Conservation (phyloP, 371 early-diverging fungal species). For the Lichtheimia ornata region DNA sequence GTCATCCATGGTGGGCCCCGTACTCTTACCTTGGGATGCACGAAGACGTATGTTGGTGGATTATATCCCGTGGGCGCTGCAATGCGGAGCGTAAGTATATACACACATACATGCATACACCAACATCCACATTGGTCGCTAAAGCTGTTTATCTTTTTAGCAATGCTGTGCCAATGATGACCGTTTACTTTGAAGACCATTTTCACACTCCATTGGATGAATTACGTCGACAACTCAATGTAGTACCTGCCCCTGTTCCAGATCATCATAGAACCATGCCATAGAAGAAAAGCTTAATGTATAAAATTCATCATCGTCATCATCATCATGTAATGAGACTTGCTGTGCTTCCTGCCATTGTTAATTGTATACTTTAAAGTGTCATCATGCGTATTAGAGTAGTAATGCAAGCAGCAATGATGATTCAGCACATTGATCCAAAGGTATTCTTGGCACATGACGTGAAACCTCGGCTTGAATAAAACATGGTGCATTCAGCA, state of each 20-base stretch:
- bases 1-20: conserved; percentile 80
- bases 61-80: conserved; percentile 95
- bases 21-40: conserved; percentile 63
- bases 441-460: too few relatives aligned
- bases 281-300: not conserved
- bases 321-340: too few relatives aligned
- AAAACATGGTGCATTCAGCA: too few relatives aligned
- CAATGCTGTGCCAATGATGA: conserved; percentile 75
- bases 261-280: not conserved
- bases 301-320: too few relatives aligned
- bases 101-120: too few relatives aligned
- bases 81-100: conserved; percentile 58
- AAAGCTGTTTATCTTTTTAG: not conserved
- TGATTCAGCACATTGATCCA: too few relatives aligned
- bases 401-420: too few relatives aligned
- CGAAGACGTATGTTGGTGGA: conserved; percentile 61
- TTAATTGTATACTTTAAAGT: too few relatives aligned
- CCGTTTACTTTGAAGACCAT: conserved; percentile 86
- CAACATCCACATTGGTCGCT: too few relatives aligned
- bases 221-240: conserved; percentile 68
- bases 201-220: conserved; percentile 71
- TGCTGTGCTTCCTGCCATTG: too few relatives aligned
- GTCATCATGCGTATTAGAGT: too few relatives aligned
- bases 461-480: too few relatives aligned
- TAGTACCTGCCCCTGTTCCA: conserved; percentile 40